Evolutionary conservation across 805 yeast species (phyloP).

Genomic region (Candida odintsovae): DNA sequence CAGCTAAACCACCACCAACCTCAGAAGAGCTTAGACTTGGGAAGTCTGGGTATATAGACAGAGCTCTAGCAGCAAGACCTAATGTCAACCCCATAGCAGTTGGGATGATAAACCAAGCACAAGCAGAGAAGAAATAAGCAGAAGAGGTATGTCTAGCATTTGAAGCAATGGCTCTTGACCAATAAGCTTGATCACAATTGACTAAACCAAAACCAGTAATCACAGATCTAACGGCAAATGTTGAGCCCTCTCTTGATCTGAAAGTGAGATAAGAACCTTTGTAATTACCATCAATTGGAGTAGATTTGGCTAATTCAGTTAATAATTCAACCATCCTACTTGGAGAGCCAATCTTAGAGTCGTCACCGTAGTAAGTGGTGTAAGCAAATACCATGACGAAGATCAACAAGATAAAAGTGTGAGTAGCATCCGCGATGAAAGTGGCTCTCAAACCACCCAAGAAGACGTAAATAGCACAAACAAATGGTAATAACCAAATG

Average conservation of each 20-base stretch:
- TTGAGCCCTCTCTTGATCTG: constrained; percentile 28
- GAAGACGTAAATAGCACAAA: constrained; percentile 44
- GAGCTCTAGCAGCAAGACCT: constrained; percentile 34
- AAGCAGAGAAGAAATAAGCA: constrained; percentile 35
- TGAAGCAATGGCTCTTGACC: constrained; percentile 41
- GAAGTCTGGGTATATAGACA: constrained; percentile 26
- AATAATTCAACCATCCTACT: constrained; percentile 37
- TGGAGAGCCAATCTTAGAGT: constrained; percentile 27
- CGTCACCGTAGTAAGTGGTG: constrained; percentile 9
- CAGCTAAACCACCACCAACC: constrained; percentile 32
- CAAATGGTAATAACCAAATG: constrained; percentile 38
- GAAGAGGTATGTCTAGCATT: constrained; percentile 26
- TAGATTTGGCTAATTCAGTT: constrained; percentile 26
- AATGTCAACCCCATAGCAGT: constrained; percentile 31
- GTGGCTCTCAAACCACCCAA: constrained; percentile 50
- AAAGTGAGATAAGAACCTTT: constrained; percentile 33
- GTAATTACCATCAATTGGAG: constrained; percentile 31
- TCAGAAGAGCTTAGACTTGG: constrained; percentile 32
- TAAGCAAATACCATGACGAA: constrained; percentile 31
- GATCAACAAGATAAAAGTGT: constrained; percentile 38
- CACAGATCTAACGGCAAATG: constrained; percentile 26
- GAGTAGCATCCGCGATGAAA: constrained; percentile 46
- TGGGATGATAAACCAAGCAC: constrained; percentile 37
- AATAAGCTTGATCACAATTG: constrained; percentile 33
- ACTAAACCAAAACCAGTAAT: constrained; percentile 32